These are phyloP conservation scores for Beauveria asiatica DNA, from an alignment of 2,329 filamentous ascomycete species.

Conservation along the genomic window DNA sequence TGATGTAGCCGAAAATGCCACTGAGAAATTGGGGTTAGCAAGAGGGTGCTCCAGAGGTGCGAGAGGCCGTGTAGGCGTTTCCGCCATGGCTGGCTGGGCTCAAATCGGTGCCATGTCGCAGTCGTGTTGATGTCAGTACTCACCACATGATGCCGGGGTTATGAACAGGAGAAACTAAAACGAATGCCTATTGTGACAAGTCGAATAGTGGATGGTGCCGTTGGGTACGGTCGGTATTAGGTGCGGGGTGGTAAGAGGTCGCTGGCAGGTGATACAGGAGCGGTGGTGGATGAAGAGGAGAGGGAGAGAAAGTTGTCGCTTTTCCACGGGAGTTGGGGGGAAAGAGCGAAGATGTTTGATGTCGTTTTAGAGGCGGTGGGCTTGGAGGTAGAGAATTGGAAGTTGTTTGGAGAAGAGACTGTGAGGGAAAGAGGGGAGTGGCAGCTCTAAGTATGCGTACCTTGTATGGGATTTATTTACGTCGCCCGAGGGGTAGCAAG, in stretches of 20 bases:
- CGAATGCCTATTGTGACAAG: background rate
- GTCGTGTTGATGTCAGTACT: background rate
- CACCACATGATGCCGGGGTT: conserved; percentile 1
- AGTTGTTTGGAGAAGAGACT: background rate
- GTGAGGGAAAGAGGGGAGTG: conserved; percentile 1
- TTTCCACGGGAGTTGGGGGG: background rate
- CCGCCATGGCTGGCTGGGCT: background rate
- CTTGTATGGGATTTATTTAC: background rate
- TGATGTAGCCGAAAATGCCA: conserved; percentile 98
- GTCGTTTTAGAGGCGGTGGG: background rate
- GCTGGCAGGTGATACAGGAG: conserved; percentile 1
- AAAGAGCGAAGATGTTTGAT: background rate
- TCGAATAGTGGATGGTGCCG: conserved; percentile 1
- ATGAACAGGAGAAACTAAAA: background rate
- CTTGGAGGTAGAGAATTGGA: background rate
- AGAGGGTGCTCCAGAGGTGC: background rate
- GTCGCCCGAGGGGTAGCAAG: background rate
- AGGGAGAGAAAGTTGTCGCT: background rate
- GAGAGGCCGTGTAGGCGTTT: background rate
- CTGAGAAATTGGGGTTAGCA: conserved; percentile 35
- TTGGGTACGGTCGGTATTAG: background rate
- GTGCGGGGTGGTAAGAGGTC: background rate
- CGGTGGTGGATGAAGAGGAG: background rate
- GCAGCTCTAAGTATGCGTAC: background rate
- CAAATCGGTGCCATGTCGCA: background rate